Percentiles rank a stretch among this genome's conserved stretches.
Conservation (phyloP, 352 stramenopile species). For the Plasmopara viticola region DNA sequence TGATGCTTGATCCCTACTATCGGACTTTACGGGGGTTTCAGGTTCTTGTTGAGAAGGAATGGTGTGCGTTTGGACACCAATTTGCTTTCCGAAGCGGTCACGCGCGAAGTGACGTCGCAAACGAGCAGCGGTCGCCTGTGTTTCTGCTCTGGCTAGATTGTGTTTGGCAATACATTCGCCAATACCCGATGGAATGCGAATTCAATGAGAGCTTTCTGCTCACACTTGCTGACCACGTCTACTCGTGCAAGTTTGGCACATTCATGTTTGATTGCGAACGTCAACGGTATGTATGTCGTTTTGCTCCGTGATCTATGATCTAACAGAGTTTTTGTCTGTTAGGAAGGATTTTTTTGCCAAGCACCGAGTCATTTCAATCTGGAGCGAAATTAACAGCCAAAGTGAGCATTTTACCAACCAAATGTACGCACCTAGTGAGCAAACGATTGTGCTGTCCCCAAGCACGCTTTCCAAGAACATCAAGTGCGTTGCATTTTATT, state of each 20-base stretch:
- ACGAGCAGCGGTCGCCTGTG: conserved; percentile 96
- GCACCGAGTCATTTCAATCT: conserved; percentile 70
- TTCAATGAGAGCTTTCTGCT: conserved; percentile 93
- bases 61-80: conserved; percentile 97
- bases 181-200: conserved; percentile 96
- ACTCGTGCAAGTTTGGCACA: conserved; percentile 96
- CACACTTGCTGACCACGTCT: conserved; percentile 94
- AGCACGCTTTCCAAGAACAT: conserved; percentile 86
- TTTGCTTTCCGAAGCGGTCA: conserved; percentile 94
- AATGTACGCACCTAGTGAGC: conserved; percentile 48
- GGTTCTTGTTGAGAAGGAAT: conserved; percentile 98
- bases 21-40: conserved; percentile 96
- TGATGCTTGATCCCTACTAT: conserved; percentile 98
- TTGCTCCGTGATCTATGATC: background rate
- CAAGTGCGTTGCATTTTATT: conserved; percentile 43
- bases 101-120: conserved; percentile 74
- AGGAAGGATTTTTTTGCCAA: conserved; percentile 79
- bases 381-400: conserved; percentile 72
- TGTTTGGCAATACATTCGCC: conserved; percentile 94
- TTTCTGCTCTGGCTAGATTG: conserved; percentile 99
- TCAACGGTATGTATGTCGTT: conserved; percentile 41
- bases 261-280: conserved; percentile 97
- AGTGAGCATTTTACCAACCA: conserved; percentile 67
- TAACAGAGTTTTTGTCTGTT: conserved; percentile 7
- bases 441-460: conserved; percentile 38